Evolutionary conservation across 2,329 filamentous ascomycete genomes (phyloP).

Genomic region (Aspergillus spinulosporus): DNA sequence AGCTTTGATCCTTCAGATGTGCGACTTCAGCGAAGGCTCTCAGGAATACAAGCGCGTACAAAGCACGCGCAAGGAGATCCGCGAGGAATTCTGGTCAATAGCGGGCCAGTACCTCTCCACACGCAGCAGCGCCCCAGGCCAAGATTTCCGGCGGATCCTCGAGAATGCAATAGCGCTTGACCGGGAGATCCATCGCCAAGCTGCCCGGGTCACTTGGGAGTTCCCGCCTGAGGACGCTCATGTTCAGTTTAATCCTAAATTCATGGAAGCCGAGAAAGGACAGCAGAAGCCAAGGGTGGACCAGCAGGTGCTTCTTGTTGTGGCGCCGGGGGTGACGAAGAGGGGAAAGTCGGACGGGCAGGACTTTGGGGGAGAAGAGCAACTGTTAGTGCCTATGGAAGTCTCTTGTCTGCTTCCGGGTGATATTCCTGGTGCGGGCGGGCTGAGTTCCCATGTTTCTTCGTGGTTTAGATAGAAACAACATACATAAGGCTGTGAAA

Average conservation of each 20-base stretch:
- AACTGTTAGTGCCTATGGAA: slow-evolving; percentile 2
- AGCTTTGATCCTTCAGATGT: neutral
- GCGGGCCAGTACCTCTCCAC: neutral
- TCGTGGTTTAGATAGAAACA: neutral
- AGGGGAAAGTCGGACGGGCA: slow-evolving; percentile 1
- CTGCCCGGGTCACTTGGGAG: neutral
- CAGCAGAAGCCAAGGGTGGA: neutral
- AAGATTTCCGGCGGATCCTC: slow-evolving; percentile 2
- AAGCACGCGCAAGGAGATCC: neutral
- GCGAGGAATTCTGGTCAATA: neutral
- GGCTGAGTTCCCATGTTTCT: neutral
- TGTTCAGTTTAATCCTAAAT: neutral
- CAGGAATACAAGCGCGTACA: neutral
- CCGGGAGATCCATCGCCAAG: neutral
- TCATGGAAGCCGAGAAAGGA: slow-evolving; percentile 2
- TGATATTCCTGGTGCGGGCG: neutral
- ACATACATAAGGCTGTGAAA: too few relatives aligned
- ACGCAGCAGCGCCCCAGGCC: neutral
- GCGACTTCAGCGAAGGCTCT: neutral
- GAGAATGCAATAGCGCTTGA: neutral
- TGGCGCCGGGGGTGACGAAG: slow-evolving; percentile 1
- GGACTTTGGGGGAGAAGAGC: neutral
- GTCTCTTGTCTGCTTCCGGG: slow-evolving; percentile 1
- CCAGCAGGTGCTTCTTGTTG: neutral
- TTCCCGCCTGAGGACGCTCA: neutral